Base-by-base conservation (phyloP, 768 basidiomycete genomes). In the Russula olivacea region DNA sequence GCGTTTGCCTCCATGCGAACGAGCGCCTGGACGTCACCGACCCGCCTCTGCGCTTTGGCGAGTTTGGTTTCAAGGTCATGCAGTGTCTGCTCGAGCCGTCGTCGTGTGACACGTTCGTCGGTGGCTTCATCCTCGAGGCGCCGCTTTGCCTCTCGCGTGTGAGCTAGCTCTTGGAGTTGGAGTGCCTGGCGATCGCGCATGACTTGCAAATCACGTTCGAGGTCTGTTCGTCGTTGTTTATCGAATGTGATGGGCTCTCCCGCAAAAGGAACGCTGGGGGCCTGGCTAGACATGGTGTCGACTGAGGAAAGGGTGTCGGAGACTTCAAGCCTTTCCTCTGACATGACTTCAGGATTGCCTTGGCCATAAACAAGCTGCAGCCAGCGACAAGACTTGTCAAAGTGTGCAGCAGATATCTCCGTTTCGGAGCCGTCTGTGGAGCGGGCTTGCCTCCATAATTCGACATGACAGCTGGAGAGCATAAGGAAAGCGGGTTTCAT, bases 381-480 rank as follows among this genome's bases (percentile, higher is more conserved):
- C 76, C 80, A 82, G 56, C 69, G 71, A 56, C 75, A 72, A 21
- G 81, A 76, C 49, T 76, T 75, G 17, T 70, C 68, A 55, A 76
- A 72, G 67, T 84, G 80, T 23, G 70, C 69, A 2, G 69, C 63
- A 19, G 73, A 71, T n/a, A 68, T 64, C n/a, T 69, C 69, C 0
- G 74, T 69, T 40, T 72, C 68, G 23, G 1, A 69, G 57, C 43
- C 67, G 19, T 49, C 67, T 38, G 41, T 23, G 10, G 40, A 40
- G 63, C 74, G 74, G 23, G 71, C 69, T 41, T 65, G 66, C 68
- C 70, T 76, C 52, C 73, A 76, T 58, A 84, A 68, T 66, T 84
- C 83, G 2, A 74, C 73, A 67, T 84, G 80, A 66, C 83, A 84
- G 57, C 80, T 78, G 9, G 83, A 78, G 17, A 84, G 74, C 70